phyloP scores from a whole-genome alignment of 164 flowering plant genomes.

The Tetrastigma voinierianum region DNA sequence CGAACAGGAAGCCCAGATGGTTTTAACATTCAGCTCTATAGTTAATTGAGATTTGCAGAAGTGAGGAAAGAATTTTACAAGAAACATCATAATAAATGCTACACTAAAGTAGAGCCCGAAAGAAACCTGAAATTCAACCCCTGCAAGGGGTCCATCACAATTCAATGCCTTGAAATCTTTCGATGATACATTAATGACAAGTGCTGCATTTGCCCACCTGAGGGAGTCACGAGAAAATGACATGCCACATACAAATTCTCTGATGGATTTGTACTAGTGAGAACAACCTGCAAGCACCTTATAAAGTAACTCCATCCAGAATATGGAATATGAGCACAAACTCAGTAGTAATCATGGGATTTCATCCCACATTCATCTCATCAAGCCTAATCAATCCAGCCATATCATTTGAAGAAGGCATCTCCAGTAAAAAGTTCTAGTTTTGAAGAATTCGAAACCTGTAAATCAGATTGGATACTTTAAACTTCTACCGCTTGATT shows the following conservation, averaged over 20 bases:
- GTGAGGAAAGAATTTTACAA: not conserved
- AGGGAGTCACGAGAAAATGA: constrained; percentile 95
- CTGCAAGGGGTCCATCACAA: constrained; percentile 84
- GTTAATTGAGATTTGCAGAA: not conserved
- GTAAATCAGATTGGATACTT: too few relatives aligned
- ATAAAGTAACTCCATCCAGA: not conserved
- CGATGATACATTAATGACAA: constrained; percentile 76
- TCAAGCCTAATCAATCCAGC: not conserved
- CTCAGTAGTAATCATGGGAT: too few relatives aligned
- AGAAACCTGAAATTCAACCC: constrained; percentile 87
- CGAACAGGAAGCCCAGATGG: not conserved
- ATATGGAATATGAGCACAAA: not conserved
- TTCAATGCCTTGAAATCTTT: constrained; percentile 65
- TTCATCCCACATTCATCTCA: not conserved
- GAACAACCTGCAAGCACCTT: constrained; percentile 75
- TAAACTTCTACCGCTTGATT: too few relatives aligned
- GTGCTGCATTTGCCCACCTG: constrained; percentile 98
- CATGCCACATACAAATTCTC: constrained; percentile 99
- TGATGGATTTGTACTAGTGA: constrained; percentile 85
- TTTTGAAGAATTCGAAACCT: too few relatives aligned
- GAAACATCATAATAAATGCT: not conserved
- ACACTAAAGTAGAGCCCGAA: not conserved
- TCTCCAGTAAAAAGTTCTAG: too few relatives aligned
- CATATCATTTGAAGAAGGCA: too few relatives aligned
- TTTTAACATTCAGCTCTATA: too few relatives aligned